Evolutionary conservation across 192 early-diverging fungal species (phyloP), one percentile per base, ranked within the genome.

Genomic region (Piromyces finnis): DNA sequence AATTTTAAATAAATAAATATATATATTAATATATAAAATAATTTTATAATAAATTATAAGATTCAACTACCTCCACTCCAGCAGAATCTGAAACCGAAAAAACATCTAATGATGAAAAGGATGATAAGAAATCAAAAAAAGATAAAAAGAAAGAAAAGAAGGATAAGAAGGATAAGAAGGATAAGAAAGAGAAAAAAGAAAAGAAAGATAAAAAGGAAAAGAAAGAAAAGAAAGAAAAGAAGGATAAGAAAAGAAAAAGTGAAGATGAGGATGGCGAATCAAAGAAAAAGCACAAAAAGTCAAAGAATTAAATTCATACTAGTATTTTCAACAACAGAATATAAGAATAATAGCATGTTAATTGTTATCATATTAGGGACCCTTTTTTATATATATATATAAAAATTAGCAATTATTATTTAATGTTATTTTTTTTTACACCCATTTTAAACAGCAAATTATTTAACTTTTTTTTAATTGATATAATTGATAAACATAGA

Each of bases 121-220:
- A 79, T 82, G 81, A 32, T 17, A 82, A 83, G 9, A 29, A 28
- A 37, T 3, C 5, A 30, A 29, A 80, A 13, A 77, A 82, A 13
- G 29, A 28, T 29, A 29, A 77, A 81, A 81, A 79, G 41, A 78
- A 30, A n/a, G 37, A 29, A 17, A 30, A 68, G 81, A 81, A 78
- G 26, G 26, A 81, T 5, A n/a, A 81, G 28, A 81, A 81, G 26
- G 68, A 77, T 28, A 51, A 29, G 5, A 80, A 80, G 77, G 41
- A 68, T 17, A 27, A 82, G 22, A 81, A 29, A 18, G 5, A 27
- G 2, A 29, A 29, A 12, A 82, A 82, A 39, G 35, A 36, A 28
- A 29, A 82, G 81, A 80, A 86, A 30, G 82, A 83, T 22, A 86
- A 86, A 30, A 68, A 81, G 59, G 29, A 82, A 39, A 85, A 32